Evolutionary conservation across 108 stramenopile species (phyloP), one percentile per base, ranked within the genome.

Genomic region (Conticribra weissflogii): DNA sequence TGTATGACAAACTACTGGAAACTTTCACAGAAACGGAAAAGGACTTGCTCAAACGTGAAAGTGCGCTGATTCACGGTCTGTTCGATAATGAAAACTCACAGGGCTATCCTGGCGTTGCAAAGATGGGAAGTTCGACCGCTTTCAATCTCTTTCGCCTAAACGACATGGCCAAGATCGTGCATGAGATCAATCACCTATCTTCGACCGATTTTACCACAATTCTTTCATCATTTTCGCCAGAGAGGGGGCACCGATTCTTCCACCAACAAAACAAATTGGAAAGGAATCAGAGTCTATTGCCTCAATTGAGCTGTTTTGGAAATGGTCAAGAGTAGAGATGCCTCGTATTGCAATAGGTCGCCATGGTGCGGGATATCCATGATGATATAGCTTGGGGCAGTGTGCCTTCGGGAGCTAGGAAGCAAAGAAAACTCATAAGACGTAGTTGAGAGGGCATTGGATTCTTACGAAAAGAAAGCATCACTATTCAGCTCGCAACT

Each of bases 301-400:
- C 58, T 90, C 45, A 73, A 62, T 34, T 87, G 85, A 85, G 68
- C 76, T 25, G 65, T 86, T 34, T 73, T 72, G 19, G 79, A 82
- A 23, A 74, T 81, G 27, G 70, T 81, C 28, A 59, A 45, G 25
- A 31, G 36, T 1, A 62, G 59, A 59, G 61, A 17, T 1, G 29
- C 30, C 28, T 51, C 59, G n/a, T 16, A 16, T 22, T 52, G 18
- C 27, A 29, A 53, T 16, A 31, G 34, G 2, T 32, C 63, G 32
- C 19, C 66, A 33, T 45, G 25, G 45, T 54, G 29, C 15, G 50
- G 63, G 16, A 48, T 72, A 46, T 36, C 22, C 23, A 65, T 64
- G 41, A 68, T 68, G 59, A 32, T 68, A 8, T 60, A 79, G 53
- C 57, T 79, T 14, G 78, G 66, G 15, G 46, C 61, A 18, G 60